These are phyloP conservation scores for Podospora pseudocomata DNA, from an alignment of 495 filamentous ascomycete species.

Conservation along the genomic window DNA sequence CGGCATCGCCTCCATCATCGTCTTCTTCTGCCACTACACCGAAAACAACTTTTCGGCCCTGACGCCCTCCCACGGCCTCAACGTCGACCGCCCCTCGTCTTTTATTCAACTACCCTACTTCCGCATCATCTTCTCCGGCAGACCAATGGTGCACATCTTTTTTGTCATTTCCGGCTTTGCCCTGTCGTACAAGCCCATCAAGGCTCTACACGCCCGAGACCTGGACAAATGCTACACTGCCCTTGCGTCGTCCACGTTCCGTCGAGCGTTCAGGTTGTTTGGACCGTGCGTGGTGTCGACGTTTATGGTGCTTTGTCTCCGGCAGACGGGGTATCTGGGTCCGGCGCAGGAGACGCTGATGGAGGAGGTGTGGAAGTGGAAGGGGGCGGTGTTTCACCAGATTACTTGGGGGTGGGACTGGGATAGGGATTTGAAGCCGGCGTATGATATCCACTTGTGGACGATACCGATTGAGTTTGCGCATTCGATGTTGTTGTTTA, in stretches of 20 bases:
- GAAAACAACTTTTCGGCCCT: constrained; percentile 40
- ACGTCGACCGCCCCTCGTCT: constrained; percentile 34
- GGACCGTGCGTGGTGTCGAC: constrained; percentile 57
- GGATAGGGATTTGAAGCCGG: constrained; percentile 49
- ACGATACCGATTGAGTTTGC: constrained; percentile 65
- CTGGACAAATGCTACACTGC: constrained; percentile 31
- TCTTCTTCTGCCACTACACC: constrained; percentile 50
- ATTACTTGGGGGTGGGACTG: constrained; percentile 54
- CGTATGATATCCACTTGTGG: constrained; percentile 62
- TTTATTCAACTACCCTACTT: constrained; percentile 61
- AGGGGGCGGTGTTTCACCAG: constrained; percentile 43
- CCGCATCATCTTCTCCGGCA: constrained; percentile 59
- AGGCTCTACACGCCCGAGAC: constrained; percentile 52
- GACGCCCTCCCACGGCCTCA: constrained; percentile 41
- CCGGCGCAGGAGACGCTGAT: constrained; percentile 34
- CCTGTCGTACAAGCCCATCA: constrained; percentile 61
- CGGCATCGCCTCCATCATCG: constrained; percentile 53
- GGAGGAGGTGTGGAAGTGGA: constrained; percentile 49
- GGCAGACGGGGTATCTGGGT: constrained; percentile 48
- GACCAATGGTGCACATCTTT: constrained; percentile 71
- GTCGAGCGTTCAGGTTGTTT: constrained; percentile 60
- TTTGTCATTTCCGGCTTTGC: constrained; percentile 71
- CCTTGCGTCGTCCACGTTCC: constrained; percentile 61
- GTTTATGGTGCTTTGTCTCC: constrained; percentile 51
- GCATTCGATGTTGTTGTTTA: constrained; percentile 60